Conservation (phyloP, 2,329 filamentous ascomycete species). For the Helotiales sp. region DNA sequence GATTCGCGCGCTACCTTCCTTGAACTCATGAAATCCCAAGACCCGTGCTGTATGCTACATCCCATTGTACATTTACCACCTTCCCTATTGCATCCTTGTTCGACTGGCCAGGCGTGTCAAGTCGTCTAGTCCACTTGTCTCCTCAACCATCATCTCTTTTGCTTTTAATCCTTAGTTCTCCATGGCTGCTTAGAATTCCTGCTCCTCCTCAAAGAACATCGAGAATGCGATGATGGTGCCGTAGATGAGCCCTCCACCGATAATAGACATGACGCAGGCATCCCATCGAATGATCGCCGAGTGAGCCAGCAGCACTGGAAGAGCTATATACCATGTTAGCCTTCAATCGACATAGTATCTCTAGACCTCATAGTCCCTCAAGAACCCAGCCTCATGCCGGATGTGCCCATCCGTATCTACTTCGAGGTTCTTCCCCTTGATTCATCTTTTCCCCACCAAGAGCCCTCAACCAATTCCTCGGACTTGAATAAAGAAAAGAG, state of each 20-base stretch:
- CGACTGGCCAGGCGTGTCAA: not conserved
- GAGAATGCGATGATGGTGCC: conserved; percentile 97
- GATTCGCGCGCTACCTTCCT: conserved; percentile 1
- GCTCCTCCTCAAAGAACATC: conserved; percentile 97
- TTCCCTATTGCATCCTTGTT: not conserved
- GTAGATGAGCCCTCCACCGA: conserved; percentile 92
- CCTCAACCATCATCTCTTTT: not conserved
- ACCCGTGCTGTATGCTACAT: conserved; percentile 6
- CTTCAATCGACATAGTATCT: not conserved
- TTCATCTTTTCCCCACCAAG: not conserved
- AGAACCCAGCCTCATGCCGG: not conserved
- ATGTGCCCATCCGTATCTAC: not conserved
- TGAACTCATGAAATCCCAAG: not conserved
- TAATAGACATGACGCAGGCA: conserved; percentile 93
- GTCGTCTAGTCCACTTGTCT: not conserved
- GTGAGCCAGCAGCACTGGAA: conserved; percentile 87
- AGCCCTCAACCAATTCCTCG: not conserved
- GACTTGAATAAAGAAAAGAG: not conserved
- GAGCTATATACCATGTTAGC: conserved; percentile 53
- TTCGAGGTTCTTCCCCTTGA: not conserved
- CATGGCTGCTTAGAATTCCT: conserved; percentile 70
- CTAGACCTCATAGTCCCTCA: not conserved
- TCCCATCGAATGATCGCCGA: conserved; percentile 77
- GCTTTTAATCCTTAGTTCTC: not conserved
- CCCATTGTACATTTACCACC: not conserved